Percentiles rank a stretch among this genome's conserved stretches.
Conservation (phyloP, 2,329 filamentous ascomycete genomes). For the Aschersonia sp. region DNA sequence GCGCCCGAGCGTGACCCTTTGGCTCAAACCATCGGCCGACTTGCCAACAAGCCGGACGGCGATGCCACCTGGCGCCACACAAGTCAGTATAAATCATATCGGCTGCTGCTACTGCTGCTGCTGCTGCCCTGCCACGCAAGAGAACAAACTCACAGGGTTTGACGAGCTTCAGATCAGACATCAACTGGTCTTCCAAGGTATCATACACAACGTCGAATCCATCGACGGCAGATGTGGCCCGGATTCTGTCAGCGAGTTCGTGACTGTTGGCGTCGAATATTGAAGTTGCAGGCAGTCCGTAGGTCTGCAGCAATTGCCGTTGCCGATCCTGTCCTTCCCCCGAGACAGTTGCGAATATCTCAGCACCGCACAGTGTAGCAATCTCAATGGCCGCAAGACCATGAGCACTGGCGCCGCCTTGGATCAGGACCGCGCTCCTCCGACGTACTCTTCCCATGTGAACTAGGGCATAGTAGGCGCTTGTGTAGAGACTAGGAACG, state of each 20-base stretch:
- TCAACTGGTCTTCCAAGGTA: constrained; percentile 21
- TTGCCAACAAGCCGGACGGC: constrained; percentile 17
- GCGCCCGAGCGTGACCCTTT: background rate
- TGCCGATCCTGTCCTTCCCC: constrained; percentile 17
- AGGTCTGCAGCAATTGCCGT: constrained; percentile 16
- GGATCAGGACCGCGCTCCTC: constrained; percentile 24
- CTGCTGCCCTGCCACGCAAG: background rate
- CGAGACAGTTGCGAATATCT: constrained; percentile 26
- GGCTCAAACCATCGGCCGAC: constrained; percentile 6
- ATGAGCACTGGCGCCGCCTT: constrained; percentile 25
- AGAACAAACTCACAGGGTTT: constrained; percentile 15
- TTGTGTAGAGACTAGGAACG: constrained; percentile 22
- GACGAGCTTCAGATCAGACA: constrained; percentile 19
- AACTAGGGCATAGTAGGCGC: constrained; percentile 27
- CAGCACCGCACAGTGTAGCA: constrained; percentile 19
- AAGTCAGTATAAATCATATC: background rate
- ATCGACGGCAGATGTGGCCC: constrained; percentile 14
- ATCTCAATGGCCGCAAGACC: constrained; percentile 29
- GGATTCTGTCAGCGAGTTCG: constrained; percentile 17
- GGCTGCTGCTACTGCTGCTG: too few relatives aligned
- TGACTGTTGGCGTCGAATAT: constrained; percentile 24
- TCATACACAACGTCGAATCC: constrained; percentile 31
- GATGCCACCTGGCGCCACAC: constrained; percentile 13
- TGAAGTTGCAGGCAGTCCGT: constrained; percentile 17
- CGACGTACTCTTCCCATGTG: constrained; percentile 13